Conservation (phyloP, 257 asterid species). For the Phtheirospermum japonicum region DNA sequence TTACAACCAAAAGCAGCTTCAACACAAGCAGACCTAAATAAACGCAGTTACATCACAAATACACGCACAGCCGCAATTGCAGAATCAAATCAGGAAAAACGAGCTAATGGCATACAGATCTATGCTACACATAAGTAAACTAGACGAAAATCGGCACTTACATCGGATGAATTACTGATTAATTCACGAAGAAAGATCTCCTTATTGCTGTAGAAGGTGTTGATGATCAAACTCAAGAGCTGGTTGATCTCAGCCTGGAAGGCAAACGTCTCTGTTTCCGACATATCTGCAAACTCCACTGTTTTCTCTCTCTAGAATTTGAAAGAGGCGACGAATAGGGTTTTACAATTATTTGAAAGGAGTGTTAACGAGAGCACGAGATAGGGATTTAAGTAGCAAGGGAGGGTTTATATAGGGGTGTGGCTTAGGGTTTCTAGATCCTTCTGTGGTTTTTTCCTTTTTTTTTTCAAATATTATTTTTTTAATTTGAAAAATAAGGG, state of each 20-base stretch:
- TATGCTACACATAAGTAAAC: not conserved
- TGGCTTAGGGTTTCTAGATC: conserved; percentile 31
- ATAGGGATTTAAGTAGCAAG: no score
- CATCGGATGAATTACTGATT: conserved; percentile 71
- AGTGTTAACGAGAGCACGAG: no score
- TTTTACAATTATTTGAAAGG: no score
- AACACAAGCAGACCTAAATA: no score
- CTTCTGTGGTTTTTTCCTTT: not conserved
- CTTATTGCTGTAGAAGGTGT: conserved; percentile 72
- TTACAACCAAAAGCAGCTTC: no score
- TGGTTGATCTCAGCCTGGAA: conserved; percentile 79
- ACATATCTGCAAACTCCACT: conserved; percentile 30
- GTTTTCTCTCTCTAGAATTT: not conserved
- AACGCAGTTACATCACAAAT: not conserved
- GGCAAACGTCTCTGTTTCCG: conserved; percentile 68
- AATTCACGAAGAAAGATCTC: conserved; percentile 72
- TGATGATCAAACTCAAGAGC: conserved; percentile 64
- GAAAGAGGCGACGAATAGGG: not conserved
- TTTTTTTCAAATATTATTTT: no score
- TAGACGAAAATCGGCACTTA: conserved; percentile 24
- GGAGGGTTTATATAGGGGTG: conserved; percentile 22
- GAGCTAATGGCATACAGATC: not conserved
- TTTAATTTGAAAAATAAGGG: no score
- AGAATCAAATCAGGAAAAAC: not conserved
- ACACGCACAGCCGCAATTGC: not conserved